These are phyloP conservation scores for Boletus semigastroideus DNA, from an alignment of 1,284 basidiomycete genomes.

Conservation along the genomic window DNA sequence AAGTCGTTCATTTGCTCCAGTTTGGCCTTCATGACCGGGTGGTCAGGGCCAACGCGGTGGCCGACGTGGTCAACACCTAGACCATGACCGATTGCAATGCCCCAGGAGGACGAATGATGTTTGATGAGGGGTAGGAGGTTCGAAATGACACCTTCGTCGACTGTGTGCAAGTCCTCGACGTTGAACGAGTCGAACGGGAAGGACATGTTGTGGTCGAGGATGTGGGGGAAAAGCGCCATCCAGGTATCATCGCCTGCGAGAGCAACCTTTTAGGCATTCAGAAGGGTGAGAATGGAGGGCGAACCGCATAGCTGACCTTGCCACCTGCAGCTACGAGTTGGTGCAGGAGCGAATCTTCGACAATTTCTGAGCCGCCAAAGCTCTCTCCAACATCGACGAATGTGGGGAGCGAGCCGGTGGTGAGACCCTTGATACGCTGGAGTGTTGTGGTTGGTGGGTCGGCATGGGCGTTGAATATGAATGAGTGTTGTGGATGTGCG, in stretches of 20 bases:
- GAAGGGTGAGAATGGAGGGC: not conserved
- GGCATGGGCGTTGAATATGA: slow-evolving; percentile 86
- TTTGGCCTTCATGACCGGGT: slow-evolving; percentile 85
- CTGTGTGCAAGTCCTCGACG: slow-evolving; percentile 96
- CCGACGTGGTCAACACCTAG: slow-evolving; percentile 98
- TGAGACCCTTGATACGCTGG: slow-evolving; percentile 93
- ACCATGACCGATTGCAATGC: slow-evolving; percentile 90
- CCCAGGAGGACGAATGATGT: slow-evolving; percentile 55
- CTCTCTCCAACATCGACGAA: slow-evolving; percentile 94
- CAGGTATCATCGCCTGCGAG: slow-evolving; percentile 99
- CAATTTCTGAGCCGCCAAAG: slow-evolving; percentile 84
- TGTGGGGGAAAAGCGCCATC: slow-evolving; percentile 83
- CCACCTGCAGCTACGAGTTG: slow-evolving; percentile 57
- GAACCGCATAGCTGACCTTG: slow-evolving; percentile 44
- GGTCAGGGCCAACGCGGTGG: slow-evolving; percentile 89
- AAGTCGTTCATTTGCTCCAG: slow-evolving; percentile 87
- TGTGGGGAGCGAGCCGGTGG: slow-evolving; percentile 94
- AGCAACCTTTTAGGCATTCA: slow-evolving; percentile 47
- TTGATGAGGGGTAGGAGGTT: slow-evolving; percentile 60
- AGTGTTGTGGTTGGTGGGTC: slow-evolving; percentile 97
- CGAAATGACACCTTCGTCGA: slow-evolving; percentile 93
- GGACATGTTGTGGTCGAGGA: slow-evolving; percentile 70
- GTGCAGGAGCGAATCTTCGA: slow-evolving; percentile 82
- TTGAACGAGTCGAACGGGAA: slow-evolving; percentile 97
- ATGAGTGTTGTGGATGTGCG: slow-evolving; percentile 64